A percentile compares a stretch with the other conserved stretches of the same genome.
These are phyloP conservation scores for Melaleuca alternifolia DNA, from an alignment of 345 rosid genomes.

Conservation along the genomic window DNA sequence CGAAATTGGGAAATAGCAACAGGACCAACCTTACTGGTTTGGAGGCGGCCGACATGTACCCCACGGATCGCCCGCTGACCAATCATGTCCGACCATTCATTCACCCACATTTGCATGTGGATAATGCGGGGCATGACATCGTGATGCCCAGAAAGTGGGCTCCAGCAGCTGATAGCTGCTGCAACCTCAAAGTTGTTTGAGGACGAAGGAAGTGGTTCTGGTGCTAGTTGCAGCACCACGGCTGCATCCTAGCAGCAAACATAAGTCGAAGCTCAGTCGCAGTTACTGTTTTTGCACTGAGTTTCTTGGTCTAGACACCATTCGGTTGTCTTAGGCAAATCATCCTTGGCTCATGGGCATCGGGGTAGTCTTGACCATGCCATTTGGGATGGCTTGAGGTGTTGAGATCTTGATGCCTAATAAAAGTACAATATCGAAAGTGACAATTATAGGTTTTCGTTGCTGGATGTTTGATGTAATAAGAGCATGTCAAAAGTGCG, in stretches of 20 bases:
- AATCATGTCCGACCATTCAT: not conserved
- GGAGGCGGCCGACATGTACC: conserved; percentile 4
- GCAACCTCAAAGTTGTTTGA: not conserved
- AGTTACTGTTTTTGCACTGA: not conserved
- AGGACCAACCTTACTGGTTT: not conserved
- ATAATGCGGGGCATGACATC: not conserved
- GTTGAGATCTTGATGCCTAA: not conserved
- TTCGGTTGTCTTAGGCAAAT: conserved; percentile 5
- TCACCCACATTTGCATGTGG: not conserved
- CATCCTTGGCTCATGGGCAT: conserved; percentile 8
- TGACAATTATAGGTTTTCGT: not conserved
- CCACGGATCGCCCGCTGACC: not conserved
- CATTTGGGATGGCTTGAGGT: not conserved
- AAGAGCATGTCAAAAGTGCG: not conserved
- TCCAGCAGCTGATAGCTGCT: not conserved
- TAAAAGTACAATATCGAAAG: not conserved
- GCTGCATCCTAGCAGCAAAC: not conserved
- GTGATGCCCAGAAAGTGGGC: not conserved
- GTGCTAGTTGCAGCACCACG: not conserved
- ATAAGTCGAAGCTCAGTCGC: not conserved
- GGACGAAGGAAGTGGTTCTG: not conserved
- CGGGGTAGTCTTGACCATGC: not conserved
- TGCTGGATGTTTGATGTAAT: not conserved
- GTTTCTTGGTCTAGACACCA: not conserved
- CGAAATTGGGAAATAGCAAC: not conserved